Percentiles rank a stretch among this genome's conserved stretches.
These are phyloP conservation scores for Vigna trinervia DNA, from an alignment of 306 rosid species.

Conservation along the genomic window DNA sequence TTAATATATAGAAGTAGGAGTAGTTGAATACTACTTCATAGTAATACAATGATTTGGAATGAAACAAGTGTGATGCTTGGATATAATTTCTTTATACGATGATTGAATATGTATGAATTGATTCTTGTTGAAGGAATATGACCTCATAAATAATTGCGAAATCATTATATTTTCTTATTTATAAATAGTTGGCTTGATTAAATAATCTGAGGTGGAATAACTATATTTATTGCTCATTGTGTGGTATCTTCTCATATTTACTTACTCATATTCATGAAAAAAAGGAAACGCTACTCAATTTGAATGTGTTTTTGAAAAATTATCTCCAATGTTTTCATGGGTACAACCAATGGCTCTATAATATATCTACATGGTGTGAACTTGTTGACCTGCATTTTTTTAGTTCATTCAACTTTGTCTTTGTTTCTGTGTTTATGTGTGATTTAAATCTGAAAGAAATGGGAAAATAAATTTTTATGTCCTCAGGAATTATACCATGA, in stretches of 20 bases:
- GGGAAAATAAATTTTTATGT: conserved; percentile 35
- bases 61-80: conserved; percentile 16
- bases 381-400: conserved; percentile 21
- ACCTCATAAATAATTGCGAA: neutral
- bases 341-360: neutral
- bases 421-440: neutral
- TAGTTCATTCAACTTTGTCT: conserved; percentile 15
- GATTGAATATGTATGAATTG: neutral
- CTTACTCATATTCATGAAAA: neutral
- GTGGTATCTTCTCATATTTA: neutral
- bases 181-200: conserved; percentile 12
- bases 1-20: neutral
- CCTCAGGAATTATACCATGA: conserved; percentile 87
- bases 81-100: conserved; percentile 19
- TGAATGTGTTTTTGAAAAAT: neutral
- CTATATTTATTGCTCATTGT: conserved; percentile 27
- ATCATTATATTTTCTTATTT: neutral
- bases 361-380: conserved; percentile 2
- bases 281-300: neutral
- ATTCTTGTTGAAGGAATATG: conserved; percentile 30
- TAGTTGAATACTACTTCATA: conserved; percentile 6
- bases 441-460: conserved; percentile 31
- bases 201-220: conserved; percentile 13
- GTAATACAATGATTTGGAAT: neutral
- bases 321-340: conserved; percentile 27